A percentile compares a stretch with the other conserved stretches of the same genome.
Conservation (phyloP, 176 grass and related monocot species). For the Tillandsia fasciculata region DNA sequence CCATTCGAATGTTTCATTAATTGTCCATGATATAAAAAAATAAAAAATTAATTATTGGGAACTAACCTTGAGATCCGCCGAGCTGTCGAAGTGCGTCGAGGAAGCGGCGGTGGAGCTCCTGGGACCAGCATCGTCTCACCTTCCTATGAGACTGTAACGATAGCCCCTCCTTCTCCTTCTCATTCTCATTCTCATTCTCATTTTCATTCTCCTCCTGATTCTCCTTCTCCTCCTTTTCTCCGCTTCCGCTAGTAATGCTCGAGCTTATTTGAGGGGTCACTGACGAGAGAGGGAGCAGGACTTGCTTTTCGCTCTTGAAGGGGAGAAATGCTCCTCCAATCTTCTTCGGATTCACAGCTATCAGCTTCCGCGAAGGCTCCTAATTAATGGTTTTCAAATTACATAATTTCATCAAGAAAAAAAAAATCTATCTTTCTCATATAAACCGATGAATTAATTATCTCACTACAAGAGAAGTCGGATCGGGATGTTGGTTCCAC, state of each 20-base stretch:
- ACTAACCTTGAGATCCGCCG: slow-evolving; percentile 70
- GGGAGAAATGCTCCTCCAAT: slow-evolving; percentile 64
- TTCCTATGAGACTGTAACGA: slow-evolving; percentile 36
- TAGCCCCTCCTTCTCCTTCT: slow-evolving; percentile 32
- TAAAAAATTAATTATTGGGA: slow-evolving; percentile 3
- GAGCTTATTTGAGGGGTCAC: slow-evolving; percentile 35
- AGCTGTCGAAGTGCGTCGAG: slow-evolving; percentile 63
- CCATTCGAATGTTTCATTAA: neutral
- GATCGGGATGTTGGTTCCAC: slow-evolving; percentile 35
- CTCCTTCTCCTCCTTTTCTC: neutral
- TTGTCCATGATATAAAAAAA: too few species aligned
- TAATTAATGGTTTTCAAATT: neutral
- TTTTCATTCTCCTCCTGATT: slow-evolving; percentile 12
- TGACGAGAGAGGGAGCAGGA: slow-evolving; percentile 26
- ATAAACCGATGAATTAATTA: neutral
- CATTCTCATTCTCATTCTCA: neutral
- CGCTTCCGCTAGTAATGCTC: slow-evolving; percentile 15
- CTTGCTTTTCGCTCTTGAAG: slow-evolving; percentile 49
- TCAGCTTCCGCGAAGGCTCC: slow-evolving; percentile 47
- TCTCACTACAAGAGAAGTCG: neutral
- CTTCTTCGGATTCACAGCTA: slow-evolving; percentile 39
- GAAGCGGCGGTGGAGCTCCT: slow-evolving; percentile 80
- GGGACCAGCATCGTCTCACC: slow-evolving; percentile 67
- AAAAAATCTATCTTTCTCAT: neutral
- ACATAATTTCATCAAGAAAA: neutral